phyloP scores from a whole-genome alignment of 345 rosid genomes.

The Pistacia vera region DNA sequence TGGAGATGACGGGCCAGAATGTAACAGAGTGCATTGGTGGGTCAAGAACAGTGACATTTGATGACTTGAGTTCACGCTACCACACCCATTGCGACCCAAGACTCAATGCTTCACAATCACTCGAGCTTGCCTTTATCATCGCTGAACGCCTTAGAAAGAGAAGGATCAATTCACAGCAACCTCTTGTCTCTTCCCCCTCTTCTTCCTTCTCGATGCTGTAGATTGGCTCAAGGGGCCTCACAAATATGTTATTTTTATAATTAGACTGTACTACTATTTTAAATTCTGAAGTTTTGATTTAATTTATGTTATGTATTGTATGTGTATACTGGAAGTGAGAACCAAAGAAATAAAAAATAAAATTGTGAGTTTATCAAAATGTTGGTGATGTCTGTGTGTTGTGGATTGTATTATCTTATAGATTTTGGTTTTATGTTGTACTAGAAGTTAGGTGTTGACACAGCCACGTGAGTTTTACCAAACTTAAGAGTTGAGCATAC shows the following conservation, averaged over 20 bases:
- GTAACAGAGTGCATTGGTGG: slow-evolving; percentile 81
- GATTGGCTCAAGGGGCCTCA: slow-evolving; percentile 6
- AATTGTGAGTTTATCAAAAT: background rate
- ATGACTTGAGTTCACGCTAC: slow-evolving; percentile 70
- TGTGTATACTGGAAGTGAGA: slow-evolving; percentile 24
- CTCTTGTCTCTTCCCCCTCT: slow-evolving; percentile 22
- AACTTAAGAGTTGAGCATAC: too few relatives aligned
- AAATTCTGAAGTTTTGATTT: slow-evolving; percentile 11
- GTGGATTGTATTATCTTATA: too few relatives aligned
- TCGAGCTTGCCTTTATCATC: slow-evolving; percentile 67
- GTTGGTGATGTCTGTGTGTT: background rate
- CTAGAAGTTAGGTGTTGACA: too few relatives aligned
- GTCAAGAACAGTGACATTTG: slow-evolving; percentile 65
- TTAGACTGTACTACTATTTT: slow-evolving; percentile 13
- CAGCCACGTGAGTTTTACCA: too few relatives aligned
- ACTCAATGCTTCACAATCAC: slow-evolving; percentile 73
- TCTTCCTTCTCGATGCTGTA: slow-evolving; percentile 24
- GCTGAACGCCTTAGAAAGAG: slow-evolving; percentile 75
- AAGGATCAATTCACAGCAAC: slow-evolving; percentile 50
- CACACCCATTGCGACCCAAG: slow-evolving; percentile 73
- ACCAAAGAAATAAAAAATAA: slow-evolving; percentile 9
- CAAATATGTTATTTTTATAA: slow-evolving; percentile 10
- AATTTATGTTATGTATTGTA: slow-evolving; percentile 26
- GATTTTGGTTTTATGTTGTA: too few relatives aligned
- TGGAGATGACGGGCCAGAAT: slow-evolving; percentile 77